Conservation (phyloP, 768 basidiomycete genomes). For the Suillus alpinus region DNA sequence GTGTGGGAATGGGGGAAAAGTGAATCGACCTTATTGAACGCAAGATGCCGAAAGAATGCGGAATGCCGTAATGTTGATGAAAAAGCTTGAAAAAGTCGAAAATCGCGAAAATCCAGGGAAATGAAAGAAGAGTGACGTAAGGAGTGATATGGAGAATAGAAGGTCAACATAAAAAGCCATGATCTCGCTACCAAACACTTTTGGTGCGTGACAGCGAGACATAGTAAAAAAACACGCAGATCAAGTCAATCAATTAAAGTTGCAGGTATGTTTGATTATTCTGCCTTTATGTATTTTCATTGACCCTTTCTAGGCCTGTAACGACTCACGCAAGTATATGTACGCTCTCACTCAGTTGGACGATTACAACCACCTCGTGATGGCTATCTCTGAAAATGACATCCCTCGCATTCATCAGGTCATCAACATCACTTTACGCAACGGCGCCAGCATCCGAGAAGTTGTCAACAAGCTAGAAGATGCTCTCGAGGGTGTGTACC, state of each 20-base stretch:
- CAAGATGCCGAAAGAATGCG: no score
- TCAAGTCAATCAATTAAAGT: background rate
- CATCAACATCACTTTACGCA: constrained; percentile 5
- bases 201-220: no score
- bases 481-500: constrained; percentile 5
- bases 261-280: background rate
- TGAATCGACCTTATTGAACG: no score
- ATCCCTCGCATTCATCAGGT: constrained; percentile 8
- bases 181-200: no score
- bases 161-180: no score
- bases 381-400: constrained; percentile 7
- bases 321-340: background rate
- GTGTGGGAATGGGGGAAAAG: no score
- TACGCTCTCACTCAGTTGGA: background rate
- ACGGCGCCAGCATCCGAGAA: constrained; percentile 6
- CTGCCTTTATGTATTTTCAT: background rate
- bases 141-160: no score
- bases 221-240: background rate
- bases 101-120: no score
- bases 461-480: constrained; percentile 8
- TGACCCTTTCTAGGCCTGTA: background rate
- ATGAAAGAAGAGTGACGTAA: no score
- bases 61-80: no score
- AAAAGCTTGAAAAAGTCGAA: no score
- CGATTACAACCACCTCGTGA: constrained; percentile 2